A percentile compares a stretch with the other conserved stretches of the same genome.
These are phyloP conservation scores for Cutaneotrichosporon daszewskae DNA, from an alignment of 1,284 basidiomycete genomes.

Conservation along the genomic window DNA sequence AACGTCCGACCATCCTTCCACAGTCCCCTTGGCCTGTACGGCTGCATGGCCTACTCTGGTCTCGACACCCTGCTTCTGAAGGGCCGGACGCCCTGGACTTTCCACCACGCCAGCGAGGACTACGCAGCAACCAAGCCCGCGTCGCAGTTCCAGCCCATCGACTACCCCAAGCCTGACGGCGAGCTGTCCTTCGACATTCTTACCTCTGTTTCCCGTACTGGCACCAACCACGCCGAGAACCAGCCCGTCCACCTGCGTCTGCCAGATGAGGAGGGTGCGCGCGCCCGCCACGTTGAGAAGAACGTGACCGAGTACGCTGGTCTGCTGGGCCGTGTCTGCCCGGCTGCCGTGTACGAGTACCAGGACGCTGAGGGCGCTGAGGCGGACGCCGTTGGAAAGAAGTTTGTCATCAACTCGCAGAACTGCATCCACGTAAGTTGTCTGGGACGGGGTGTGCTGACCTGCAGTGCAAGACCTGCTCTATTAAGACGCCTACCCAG, in stretches of 20 bases:
- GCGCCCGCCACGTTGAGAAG: slow-evolving; percentile 62
- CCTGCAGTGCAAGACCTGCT: slow-evolving; percentile 82
- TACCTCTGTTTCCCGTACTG: slow-evolving; percentile 83
- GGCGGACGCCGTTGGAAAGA: slow-evolving; percentile 65
- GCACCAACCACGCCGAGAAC: slow-evolving; percentile 95
- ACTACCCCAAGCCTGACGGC: slow-evolving; percentile 84
- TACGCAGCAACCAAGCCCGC: slow-evolving; percentile 68
- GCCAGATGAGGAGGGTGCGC: slow-evolving; percentile 51
- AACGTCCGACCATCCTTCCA: slow-evolving; percentile 91
- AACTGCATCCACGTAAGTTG: slow-evolving; percentile 48
- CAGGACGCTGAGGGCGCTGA: slow-evolving; percentile 59
- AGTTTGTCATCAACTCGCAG: slow-evolving; percentile 93
- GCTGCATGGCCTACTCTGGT: slow-evolving; percentile 86
- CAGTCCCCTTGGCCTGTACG: slow-evolving; percentile 75
- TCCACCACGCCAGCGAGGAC: slow-evolving; percentile 66
- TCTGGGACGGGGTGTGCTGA: neutral
- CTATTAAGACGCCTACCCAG: slow-evolving; percentile 83
- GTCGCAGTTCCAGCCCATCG: slow-evolving; percentile 68
- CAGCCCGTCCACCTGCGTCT: slow-evolving; percentile 85
- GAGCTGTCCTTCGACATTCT: slow-evolving; percentile 91
- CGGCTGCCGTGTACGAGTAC: slow-evolving; percentile 97
- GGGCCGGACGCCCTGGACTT: slow-evolving; percentile 89
- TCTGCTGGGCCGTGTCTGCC: slow-evolving; percentile 81
- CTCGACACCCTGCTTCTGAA: slow-evolving; percentile 79
- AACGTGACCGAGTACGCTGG: slow-evolving; percentile 83